Conservation (phyloP, 2,329 filamentous ascomycete genomes). For the Alternaria viburni region DNA sequence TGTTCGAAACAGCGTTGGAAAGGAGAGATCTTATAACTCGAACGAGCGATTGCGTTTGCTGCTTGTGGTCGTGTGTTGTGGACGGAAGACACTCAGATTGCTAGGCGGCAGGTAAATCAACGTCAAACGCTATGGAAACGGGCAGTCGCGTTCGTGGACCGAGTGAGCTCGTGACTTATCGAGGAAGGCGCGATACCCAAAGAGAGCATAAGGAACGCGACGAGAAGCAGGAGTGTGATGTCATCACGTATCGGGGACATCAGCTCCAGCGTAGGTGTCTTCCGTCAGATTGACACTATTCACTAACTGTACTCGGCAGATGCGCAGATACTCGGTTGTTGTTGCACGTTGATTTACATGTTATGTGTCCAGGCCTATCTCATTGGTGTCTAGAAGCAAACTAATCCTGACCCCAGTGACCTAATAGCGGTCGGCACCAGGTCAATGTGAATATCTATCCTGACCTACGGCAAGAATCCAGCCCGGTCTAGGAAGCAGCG, state of each 20-base stretch:
- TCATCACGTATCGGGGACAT: not conserved
- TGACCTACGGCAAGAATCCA: no score
- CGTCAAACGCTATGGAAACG: no score
- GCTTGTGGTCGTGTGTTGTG: not conserved
- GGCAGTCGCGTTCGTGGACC: not conserved
- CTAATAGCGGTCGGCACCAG: no score
- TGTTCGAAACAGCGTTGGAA: no score
- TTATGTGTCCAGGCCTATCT: no score
- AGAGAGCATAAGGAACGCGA: not conserved
- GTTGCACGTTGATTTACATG: no score
- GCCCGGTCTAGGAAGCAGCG: no score
- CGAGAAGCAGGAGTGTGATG: not conserved
- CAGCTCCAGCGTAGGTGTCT: not conserved
- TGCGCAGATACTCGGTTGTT: not conserved
- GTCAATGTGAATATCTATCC: no score
- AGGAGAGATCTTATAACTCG: no score
- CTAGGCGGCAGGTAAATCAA: not conserved
- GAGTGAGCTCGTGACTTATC: no score
- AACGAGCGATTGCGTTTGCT: not conserved
- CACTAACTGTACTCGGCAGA: not conserved
- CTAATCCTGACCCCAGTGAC: no score
- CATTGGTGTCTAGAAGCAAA: no score
- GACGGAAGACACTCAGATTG: not conserved
- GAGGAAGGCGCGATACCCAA: not conserved
- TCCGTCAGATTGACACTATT: accelerated